Conservation (phyloP, 2,329 filamentous ascomycete species). For the Pyricularia sp. region DNA sequence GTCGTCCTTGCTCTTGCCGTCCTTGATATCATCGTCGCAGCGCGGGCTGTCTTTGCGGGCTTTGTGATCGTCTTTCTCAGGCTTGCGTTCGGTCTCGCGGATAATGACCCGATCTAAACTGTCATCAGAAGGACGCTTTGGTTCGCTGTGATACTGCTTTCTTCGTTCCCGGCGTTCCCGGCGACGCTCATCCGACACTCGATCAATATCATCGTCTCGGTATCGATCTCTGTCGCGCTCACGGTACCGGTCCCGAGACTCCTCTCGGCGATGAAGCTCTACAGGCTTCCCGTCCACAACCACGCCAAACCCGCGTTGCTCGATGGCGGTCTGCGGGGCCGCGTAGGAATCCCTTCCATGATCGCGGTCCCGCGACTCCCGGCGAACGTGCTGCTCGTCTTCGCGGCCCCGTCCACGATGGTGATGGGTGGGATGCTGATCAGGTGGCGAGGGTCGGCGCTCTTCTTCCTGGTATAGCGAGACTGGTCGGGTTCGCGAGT, state of each 20-base stretch:
- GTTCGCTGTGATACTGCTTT: conserved; percentile 12
- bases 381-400: conserved; percentile 30
- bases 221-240: conserved; percentile 2
- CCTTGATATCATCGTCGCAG: conserved; percentile 9
- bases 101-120: conserved; percentile 14
- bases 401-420: conserved; percentile 28
- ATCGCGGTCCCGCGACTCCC: conserved; percentile 19
- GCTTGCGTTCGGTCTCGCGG: conserved; percentile 6
- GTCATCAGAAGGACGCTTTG: conserved; percentile 18
- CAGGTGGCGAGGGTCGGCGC: not conserved
- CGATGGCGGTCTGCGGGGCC: not conserved
- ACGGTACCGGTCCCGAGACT: not conserved
- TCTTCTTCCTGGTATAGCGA: conserved; percentile 42
- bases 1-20: conserved; percentile 11
- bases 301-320: conserved; percentile 2
- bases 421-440: not conserved
- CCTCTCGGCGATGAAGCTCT: not conserved
- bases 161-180: conserved; percentile 14
- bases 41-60: conserved; percentile 6
- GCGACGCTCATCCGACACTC: conserved; percentile 2
- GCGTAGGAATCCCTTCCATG: not conserved
- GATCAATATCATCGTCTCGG: not conserved
- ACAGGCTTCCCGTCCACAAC: conserved; percentile 2
- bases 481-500: conserved; percentile 31
- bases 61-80: conserved; percentile 1